Base-by-base conservation (phyloP, 2,329 filamentous ascomycete species). In the Tolypocladium ophioglossoides region DNA sequence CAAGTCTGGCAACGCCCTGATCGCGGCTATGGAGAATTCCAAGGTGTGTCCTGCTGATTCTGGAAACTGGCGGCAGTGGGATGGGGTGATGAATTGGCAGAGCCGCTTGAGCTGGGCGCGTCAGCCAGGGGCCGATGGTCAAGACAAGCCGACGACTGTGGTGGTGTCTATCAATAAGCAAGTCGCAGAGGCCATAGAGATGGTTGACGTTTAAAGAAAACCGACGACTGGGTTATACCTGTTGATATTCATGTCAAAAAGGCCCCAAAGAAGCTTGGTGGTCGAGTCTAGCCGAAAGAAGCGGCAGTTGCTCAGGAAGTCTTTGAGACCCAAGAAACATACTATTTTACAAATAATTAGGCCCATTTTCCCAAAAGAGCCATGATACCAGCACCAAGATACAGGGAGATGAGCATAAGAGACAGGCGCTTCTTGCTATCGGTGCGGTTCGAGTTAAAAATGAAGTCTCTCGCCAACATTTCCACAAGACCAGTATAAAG, bases 401-500 rank as follows among this genome's bases (percentile, higher is more conserved):
- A 72, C 39, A 89, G 68, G 55, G 88, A 78, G 54, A 80, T 77
- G 52, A 78, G 77, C 44, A 92, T 75, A 1, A 81, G 80, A 1
- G 85, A 85, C 30, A 64, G 55, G 4, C 59, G 57, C 52, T 55
- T 58, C 57, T 62, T 62, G 30, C 60, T 58, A 52, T 81, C 81
- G 50, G 85, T 82, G 85, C 95, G 91, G 57, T 85, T 80, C 4
- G 79, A 78, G 66, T 86, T 91, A 72, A 94, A 95, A 84, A 96
- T 88, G 71, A 95, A 95, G 68, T 96, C 65, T 6, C 44, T 47
- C 2, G 44, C 44, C 24, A 47, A 24, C 44, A 47, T 47, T n/a
- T 47, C 44, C 24, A 47, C 44, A 20, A 47, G 44, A 7, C 44
- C 44, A 8, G 44, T 47, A 9, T 47, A 47, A n/a, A 47, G 32